Base-by-base conservation (phyloP, 345 rosid genomes). In the Noccaea bulbosa region DNA sequence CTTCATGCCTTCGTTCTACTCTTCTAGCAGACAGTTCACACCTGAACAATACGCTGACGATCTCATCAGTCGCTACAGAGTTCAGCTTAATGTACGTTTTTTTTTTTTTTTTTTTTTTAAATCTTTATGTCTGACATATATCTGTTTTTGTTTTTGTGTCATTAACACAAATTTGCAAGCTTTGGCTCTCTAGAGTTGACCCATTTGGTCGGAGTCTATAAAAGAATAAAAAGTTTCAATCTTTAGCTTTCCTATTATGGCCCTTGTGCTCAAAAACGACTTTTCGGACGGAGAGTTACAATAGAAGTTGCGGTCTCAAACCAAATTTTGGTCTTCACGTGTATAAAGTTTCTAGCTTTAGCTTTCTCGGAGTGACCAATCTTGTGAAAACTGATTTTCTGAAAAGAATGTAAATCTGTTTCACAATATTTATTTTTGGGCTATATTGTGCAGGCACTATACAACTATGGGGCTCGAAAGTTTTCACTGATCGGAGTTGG, bases 1-100 rank as follows among this genome's bases (percentile, higher is more conserved):
- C 70, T 93, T 91, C 87, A 87, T 86, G 95, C 97, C 99, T 2
- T 73, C 44, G 3, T 70, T 61, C 54, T 93, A 93, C 82, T 74
- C 88, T 43, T 65, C 83, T 4, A 24, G 87, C 66, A 76, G 78
- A 47, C 93, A 77, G 14, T 93, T 80, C 78, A 83, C 84, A 3
- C 88, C 97, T 0, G 87, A 85, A 8, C 87, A 85, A 43, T 93
- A 52, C 17, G 90, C 99, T 4, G 67, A 76, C 44, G 76, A 70
- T 65, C 97, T 93, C 57, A 84, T 86, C 76, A 78, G 66, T 51
- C 81, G 81, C 2, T 93, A 93, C 57, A 72, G 83, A 24, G 57
- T 74, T 34, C 97, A 91, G 72, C 80, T 93, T 11, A 78, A 59
- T 81, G 96, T 90, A 74, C 11, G 47, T 48, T 73, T 17, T 39